A percentile compares a stretch with the other conserved stretches of the same genome.
These are phyloP conservation scores for Blastocladiella britannica DNA, from an alignment of 192 early-diverging fungal genomes.

Conservation along the genomic window DNA sequence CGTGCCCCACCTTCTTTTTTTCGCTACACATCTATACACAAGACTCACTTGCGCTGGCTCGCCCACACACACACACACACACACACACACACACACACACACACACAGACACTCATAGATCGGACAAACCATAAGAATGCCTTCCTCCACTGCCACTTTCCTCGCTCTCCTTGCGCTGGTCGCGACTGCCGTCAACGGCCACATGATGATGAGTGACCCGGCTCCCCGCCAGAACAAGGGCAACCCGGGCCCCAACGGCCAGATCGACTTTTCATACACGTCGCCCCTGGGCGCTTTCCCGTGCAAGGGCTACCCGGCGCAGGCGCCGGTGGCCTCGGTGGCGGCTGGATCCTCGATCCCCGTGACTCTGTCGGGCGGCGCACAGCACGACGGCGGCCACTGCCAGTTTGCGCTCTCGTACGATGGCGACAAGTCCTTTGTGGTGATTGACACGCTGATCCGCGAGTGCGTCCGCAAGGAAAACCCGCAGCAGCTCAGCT, in stretches of 20 bases:
- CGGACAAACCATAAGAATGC: too few relatives aligned
- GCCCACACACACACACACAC: too few relatives aligned
- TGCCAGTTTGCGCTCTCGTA: slow-evolving; percentile 46
- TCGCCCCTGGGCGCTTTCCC: not conserved
- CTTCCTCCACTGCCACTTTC: too few relatives aligned
- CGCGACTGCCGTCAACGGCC: too few relatives aligned
- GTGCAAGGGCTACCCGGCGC: not conserved
- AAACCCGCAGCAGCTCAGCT: slow-evolving; percentile 16
- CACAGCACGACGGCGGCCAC: slow-evolving; percentile 38
- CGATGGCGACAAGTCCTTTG: slow-evolving; percentile 39
- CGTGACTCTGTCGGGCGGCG: not conserved
- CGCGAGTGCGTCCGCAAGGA: slow-evolving; percentile 22
- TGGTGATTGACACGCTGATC: slow-evolving; percentile 34
- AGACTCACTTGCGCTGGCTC: too few relatives aligned
- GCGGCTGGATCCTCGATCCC: not conserved
- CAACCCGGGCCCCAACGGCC: slow-evolving; percentile 6
- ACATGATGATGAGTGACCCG: not conserved
- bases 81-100: too few relatives aligned
- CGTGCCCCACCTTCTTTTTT: too few relatives aligned
- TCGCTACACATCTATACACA: too few relatives aligned
- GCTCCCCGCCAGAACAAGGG: not conserved
- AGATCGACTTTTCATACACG: not conserved
- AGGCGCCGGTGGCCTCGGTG: not conserved
- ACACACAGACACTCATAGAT: too few relatives aligned
- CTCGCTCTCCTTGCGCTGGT: too few relatives aligned